A percentile compares a stretch with the other conserved stretches of the same genome.
These are phyloP conservation scores for Irpex sp. DNA, from an alignment of 1,284 basidiomycete genomes.

Conservation along the genomic window DNA sequence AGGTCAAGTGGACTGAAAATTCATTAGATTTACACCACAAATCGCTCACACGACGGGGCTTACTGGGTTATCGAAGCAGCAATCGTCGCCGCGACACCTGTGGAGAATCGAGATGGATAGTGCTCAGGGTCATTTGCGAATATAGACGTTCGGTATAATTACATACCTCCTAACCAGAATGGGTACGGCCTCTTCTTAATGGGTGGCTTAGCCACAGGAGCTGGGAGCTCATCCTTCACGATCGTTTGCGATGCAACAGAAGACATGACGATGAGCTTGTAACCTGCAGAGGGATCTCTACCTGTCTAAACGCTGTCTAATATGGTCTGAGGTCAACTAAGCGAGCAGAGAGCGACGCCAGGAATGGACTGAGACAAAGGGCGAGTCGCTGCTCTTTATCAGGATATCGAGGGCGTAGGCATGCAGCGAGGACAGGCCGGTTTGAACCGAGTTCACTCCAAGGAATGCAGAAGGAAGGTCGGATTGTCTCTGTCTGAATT, in stretches of 20 bases:
- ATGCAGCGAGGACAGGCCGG: not conserved
- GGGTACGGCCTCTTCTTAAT: slow-evolving; percentile 65
- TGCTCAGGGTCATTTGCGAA: not conserved
- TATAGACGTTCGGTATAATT: not conserved
- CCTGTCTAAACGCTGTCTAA: not conserved
- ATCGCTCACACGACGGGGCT: slow-evolving; percentile 19
- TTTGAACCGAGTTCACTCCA: not conserved
- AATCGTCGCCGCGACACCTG: slow-evolving; percentile 76
- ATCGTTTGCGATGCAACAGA: not conserved
- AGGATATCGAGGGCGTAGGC: not conserved
- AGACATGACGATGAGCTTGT: not conserved
- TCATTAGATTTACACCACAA: not conserved
- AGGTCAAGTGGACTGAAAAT: slow-evolving; percentile 71
- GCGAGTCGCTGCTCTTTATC: not conserved
- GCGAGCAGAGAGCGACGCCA: not conserved
- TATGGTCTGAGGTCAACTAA: too few relatives aligned
- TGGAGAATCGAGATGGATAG: not conserved
- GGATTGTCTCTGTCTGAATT: not conserved
- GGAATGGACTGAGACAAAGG: not conserved
- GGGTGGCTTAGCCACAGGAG: slow-evolving; percentile 1
- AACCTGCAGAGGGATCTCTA: not conserved
- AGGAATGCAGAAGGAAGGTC: not conserved
- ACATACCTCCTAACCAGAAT: slow-evolving; percentile 74
- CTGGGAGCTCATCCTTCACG: slow-evolving; percentile 1
- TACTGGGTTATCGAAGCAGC: slow-evolving; percentile 82